A percentile compares a stretch with the other conserved stretches of the same genome.
phyloP scores from a whole-genome alignment of 257 asterid genomes.

The Solanum medicagineum region DNA sequence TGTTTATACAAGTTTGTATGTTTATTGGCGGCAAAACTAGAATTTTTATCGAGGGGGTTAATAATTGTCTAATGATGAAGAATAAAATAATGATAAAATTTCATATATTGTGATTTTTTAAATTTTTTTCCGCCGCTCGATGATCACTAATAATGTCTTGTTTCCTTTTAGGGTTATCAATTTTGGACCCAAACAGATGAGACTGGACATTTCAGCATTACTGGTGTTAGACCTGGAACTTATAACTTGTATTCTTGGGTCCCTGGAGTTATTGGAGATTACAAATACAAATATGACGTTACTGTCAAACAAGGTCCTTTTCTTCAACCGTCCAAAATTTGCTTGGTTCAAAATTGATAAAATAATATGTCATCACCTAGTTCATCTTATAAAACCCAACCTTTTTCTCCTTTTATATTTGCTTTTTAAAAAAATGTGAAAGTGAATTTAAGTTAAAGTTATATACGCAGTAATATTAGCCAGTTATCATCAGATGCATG shows the following conservation, averaged over 20 bases:
- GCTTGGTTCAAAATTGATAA: not conserved
- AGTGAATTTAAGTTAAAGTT: not conserved
- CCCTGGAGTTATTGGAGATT: slow-evolving; percentile 5
- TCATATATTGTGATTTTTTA: not conserved
- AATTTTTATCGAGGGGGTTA: not conserved
- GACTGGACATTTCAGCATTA: slow-evolving; percentile 1
- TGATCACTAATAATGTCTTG: too few relatives aligned
- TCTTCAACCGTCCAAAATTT: not conserved
- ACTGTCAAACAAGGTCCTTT: not conserved
- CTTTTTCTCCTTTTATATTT: too few relatives aligned
- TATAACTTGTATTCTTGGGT: slow-evolving; percentile 9
- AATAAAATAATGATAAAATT: not conserved
- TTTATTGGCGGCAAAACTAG: not conserved
- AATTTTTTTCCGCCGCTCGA: not conserved
- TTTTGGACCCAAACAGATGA: slow-evolving; percentile 5
- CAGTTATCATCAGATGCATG: not conserved
- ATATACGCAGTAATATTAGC: too few relatives aligned
- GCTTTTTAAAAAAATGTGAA: not conserved
- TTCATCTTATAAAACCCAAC: not conserved
- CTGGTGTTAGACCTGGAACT: not conserved
- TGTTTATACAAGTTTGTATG: too few relatives aligned
- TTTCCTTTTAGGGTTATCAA: slow-evolving; percentile 2
- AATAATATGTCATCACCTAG: not conserved
- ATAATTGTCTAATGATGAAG: not conserved
- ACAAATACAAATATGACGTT: not conserved